Percentiles rank a stretch among this genome's conserved stretches.
Evolutionary conservation across 345 rosid species (phyloP).

Genomic region (Bruguiera sexangula): DNA sequence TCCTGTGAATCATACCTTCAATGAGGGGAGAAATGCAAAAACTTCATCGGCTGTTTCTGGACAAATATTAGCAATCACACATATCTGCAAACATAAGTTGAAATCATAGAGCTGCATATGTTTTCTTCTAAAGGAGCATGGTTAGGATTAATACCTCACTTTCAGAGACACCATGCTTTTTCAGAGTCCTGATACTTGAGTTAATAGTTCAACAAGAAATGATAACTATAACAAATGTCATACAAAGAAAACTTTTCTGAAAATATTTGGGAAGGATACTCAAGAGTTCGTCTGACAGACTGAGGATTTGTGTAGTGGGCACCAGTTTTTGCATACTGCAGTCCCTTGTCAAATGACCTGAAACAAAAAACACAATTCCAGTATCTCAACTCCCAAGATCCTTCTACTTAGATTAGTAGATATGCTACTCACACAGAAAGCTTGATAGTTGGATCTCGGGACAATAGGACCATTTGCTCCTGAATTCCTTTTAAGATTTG

Average conservation of each 20-base stretch:
- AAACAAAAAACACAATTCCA: slow-evolving; percentile 20
- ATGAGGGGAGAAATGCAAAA: slow-evolving; percentile 68
- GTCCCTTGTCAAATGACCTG: slow-evolving; percentile 73
- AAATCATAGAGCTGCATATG: slow-evolving; percentile 19
- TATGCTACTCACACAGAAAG: slow-evolving; percentile 62
- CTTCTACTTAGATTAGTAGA: background rate
- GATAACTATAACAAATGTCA: slow-evolving; percentile 13
- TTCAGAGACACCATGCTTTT: slow-evolving; percentile 52
- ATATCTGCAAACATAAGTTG: slow-evolving; percentile 50
- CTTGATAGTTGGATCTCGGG: slow-evolving; percentile 72
- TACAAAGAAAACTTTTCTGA: slow-evolving; percentile 1
- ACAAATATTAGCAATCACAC: slow-evolving; percentile 61
- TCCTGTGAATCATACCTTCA: slow-evolving; percentile 52
- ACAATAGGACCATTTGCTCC: slow-evolving; percentile 68
- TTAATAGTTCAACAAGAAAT: slow-evolving; percentile 31
- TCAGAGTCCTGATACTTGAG: slow-evolving; percentile 54
- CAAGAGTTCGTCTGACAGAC: slow-evolving; percentile 61
- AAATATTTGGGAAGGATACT: slow-evolving; percentile 57
- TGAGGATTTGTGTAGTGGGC: slow-evolving; percentile 50
- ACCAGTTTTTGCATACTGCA: slow-evolving; percentile 52
- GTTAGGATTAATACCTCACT: slow-evolving; percentile 61
- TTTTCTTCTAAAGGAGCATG: slow-evolving; percentile 10
- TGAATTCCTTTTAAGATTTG: slow-evolving; percentile 62
- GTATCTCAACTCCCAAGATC: background rate
- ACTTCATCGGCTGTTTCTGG: slow-evolving; percentile 78